Evolutionary conservation across 2,329 filamentous ascomycete genomes (phyloP).

Genomic region (Aspergillus alliaceus): DNA sequence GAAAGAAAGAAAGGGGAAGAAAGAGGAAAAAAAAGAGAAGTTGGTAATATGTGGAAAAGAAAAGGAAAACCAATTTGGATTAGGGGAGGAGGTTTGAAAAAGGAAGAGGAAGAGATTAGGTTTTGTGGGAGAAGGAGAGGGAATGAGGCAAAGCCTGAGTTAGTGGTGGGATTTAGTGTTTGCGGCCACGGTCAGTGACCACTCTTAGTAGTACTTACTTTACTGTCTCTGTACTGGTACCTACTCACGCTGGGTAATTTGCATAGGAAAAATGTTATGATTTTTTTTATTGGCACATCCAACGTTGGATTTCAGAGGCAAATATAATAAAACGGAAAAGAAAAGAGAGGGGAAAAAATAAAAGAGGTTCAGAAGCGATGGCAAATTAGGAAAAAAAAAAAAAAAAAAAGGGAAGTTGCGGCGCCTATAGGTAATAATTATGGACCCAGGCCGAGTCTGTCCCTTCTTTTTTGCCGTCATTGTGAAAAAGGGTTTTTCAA

Average conservation of each 20-base stretch:
- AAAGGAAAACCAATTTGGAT: constrained; percentile 14
- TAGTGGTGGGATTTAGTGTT: constrained; percentile 2
- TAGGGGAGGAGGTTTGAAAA: constrained; percentile 15
- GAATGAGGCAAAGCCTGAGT: constrained; percentile 11
- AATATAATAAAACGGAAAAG: not conserved
- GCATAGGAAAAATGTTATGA: not conserved
- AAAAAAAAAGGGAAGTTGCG: not conserved
- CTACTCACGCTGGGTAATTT: not conserved
- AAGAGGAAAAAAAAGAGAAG: constrained; percentile 13
- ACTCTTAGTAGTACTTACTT: not conserved
- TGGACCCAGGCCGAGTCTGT: not conserved
- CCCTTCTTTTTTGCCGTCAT: not conserved
- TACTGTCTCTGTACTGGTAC: not conserved
- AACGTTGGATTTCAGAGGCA: not conserved
- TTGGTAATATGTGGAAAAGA: constrained; percentile 18
- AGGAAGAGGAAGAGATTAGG: constrained; percentile 23
- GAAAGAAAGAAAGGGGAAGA: constrained; percentile 19
- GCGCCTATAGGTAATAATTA: not conserved
- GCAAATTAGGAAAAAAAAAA: not conserved
- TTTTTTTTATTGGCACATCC: not conserved
- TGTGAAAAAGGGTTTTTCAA: not conserved
- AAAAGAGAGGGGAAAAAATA: no score
- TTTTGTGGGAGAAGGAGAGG: constrained; percentile 24
- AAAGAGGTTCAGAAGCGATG: constrained; percentile 7
- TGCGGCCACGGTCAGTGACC: not conserved